These are phyloP conservation scores for Paecilomyces formosus DNA, from an alignment of 2,329 filamentous ascomycete species.

Conservation along the genomic window DNA sequence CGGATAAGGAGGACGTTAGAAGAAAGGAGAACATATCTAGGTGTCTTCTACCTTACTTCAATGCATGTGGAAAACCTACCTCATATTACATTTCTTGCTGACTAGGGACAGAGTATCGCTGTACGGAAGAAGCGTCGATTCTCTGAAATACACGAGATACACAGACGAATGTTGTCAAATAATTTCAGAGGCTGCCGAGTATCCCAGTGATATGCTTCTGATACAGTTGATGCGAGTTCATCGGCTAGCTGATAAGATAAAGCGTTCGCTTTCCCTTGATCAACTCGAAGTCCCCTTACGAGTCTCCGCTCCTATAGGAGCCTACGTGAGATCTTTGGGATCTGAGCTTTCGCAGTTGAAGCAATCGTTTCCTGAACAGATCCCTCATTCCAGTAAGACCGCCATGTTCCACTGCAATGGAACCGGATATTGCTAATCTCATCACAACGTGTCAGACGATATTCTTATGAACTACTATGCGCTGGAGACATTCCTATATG, in stretches of 20 bases:
- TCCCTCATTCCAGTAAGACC: not conserved
- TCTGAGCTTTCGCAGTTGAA: not conserved
- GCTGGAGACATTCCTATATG: conserved; percentile 19
- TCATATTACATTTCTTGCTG: not conserved
- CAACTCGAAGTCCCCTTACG: conserved; percentile 6
- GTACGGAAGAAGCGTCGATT: conserved; percentile 38
- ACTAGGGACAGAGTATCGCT: conserved; percentile 9
- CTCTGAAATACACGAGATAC: conserved; percentile 47
- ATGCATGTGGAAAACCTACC: conserved; percentile 33
- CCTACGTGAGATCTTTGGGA: not conserved
- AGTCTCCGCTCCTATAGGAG: not conserved
- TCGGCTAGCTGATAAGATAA: conserved; percentile 45
- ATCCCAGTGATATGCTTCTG: conserved; percentile 41
- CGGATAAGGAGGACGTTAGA: conserved; percentile 41
- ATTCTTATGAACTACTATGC: conserved; percentile 17
- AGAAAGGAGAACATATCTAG: conserved; percentile 46
- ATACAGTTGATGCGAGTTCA: conserved; percentile 45
- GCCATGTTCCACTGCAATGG: not conserved
- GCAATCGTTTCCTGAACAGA: not conserved
- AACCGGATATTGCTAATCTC: not conserved
- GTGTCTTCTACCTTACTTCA: conserved; percentile 49
- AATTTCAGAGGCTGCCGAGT: conserved; percentile 39
- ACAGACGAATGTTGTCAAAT: conserved; percentile 44
- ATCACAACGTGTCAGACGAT: conserved; percentile 11
- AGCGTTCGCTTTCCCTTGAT: conserved; percentile 16